Conservation (phyloP, 2,329 filamentous ascomycete genomes). For the Plenodomus tracheiphilus region DNA sequence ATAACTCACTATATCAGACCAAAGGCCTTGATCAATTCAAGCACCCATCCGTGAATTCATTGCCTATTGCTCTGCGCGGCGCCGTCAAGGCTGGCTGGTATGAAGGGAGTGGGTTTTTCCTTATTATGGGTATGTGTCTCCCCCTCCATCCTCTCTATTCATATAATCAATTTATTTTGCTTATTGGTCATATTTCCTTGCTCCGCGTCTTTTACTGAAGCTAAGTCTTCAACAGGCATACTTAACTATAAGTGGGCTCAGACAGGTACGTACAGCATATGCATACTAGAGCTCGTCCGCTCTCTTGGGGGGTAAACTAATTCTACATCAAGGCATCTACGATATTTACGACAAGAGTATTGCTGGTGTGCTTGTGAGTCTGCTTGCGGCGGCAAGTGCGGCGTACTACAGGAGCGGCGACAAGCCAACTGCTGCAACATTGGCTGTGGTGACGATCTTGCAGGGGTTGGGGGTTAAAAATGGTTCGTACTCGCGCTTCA, state of each 20-base stretch:
- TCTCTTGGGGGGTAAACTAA: too few species aligned
- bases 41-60: constrained; percentile 33
- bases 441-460: constrained; percentile 28
- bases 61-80: constrained; percentile 32
- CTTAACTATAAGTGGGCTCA: constrained; percentile 43
- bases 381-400: constrained; percentile 30
- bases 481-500: constrained; percentile 20
- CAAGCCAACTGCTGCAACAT: constrained; percentile 24
- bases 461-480: constrained; percentile 29
- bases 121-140: constrained; percentile 39
- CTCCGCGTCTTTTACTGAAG: too few species aligned
- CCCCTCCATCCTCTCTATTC: not conserved
- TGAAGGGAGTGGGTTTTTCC: constrained; percentile 42
- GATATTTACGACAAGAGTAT: constrained; percentile 38
- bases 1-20: constrained; percentile 16
- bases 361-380: constrained; percentile 29
- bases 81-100: constrained; percentile 43
- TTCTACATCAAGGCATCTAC: constrained; percentile 13
- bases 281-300: too few species aligned
- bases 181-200: too few species aligned
- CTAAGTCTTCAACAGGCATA: too few species aligned
- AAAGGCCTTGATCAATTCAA: constrained; percentile 43
- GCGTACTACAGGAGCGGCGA: constrained; percentile 30
- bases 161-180: too few species aligned
- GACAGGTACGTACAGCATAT: constrained; percentile 12